These are phyloP conservation scores for Guadua angustifolia DNA, from an alignment of 176 grass and related monocot species.

Conservation along the genomic window DNA sequence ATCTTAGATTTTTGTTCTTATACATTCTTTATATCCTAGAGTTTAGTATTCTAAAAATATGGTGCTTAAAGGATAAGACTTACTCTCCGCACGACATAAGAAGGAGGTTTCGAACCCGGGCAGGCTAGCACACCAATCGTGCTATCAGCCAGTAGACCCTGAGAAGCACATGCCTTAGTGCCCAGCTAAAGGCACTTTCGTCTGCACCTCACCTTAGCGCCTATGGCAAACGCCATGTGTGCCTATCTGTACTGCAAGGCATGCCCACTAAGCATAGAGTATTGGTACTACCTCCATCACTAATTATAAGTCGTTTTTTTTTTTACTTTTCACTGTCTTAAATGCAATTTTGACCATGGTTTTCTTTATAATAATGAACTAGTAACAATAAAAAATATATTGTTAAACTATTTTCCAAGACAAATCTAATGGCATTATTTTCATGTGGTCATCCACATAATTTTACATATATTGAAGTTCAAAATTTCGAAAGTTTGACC, in stretches of 20 bases:
- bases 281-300: background rate
- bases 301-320: background rate
- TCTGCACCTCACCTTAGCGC: background rate
- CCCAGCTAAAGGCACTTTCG: background rate
- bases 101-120: no score
- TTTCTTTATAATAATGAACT: conserved; percentile 22
- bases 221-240: background rate
- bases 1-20: background rate
- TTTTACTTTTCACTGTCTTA: conserved; percentile 10
- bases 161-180: background rate
- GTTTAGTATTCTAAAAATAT: background rate
- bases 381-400: background rate
- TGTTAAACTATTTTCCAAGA: background rate
- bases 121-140: no score
- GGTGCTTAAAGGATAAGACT: no score
- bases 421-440: background rate
- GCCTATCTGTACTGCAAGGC: background rate
- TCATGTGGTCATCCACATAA: conserved; percentile 7
- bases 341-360: background rate
- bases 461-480: background rate
- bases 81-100: no score
- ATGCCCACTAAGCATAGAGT: background rate
- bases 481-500: conserved; percentile 8
- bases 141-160: background rate
- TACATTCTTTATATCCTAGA: background rate